These are phyloP conservation scores for Roridomyces roridus DNA, from an alignment of 768 basidiomycete genomes.

Conservation along the genomic window DNA sequence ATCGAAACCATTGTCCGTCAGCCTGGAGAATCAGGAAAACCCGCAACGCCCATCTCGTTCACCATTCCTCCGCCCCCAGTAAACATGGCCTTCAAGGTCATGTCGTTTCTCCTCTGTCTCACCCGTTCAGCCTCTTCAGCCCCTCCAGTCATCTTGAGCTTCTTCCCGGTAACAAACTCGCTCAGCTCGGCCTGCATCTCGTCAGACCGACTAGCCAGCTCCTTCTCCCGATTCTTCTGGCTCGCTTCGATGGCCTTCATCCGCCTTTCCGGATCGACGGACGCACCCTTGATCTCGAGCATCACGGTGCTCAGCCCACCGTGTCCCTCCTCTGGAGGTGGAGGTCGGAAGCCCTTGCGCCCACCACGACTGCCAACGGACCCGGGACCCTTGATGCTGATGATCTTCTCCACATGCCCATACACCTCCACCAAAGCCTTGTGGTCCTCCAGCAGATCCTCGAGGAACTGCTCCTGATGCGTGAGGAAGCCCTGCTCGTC, in stretches of 20 bases:
- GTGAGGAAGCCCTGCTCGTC: constrained; percentile 95
- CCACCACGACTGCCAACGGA: constrained; percentile 42
- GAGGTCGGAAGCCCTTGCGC: constrained; percentile 61
- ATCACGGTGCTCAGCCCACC: constrained; percentile 79
- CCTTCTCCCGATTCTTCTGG: constrained; percentile 80
- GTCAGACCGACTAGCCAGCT: constrained; percentile 74
- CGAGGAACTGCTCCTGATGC: constrained; percentile 91
- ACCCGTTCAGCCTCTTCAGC: constrained; percentile 91
- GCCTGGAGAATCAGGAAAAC: neutral
- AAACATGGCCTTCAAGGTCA: constrained; percentile 92
- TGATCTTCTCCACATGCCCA: constrained; percentile 90
- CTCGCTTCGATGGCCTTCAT: constrained; percentile 93
- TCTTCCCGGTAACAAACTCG: constrained; percentile 88
- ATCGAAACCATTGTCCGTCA: neutral
- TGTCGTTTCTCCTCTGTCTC: constrained; percentile 82
- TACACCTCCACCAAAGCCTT: constrained; percentile 89
- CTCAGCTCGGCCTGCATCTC: constrained; percentile 84
- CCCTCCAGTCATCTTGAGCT: constrained; percentile 94
- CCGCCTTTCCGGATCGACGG: constrained; percentile 81
- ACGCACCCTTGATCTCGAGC: constrained; percentile 86
- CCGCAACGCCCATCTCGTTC: constrained; percentile 9
- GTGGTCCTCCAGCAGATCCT: constrained; percentile 90
- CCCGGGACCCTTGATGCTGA: constrained; percentile 64
- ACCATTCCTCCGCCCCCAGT: constrained; percentile 34
- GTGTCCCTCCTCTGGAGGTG: constrained; percentile 70